A percentile compares a stretch with the other conserved stretches of the same genome.
Conservation (phyloP, 805 yeast genomes). For the Yarrowia divulgata region DNA sequence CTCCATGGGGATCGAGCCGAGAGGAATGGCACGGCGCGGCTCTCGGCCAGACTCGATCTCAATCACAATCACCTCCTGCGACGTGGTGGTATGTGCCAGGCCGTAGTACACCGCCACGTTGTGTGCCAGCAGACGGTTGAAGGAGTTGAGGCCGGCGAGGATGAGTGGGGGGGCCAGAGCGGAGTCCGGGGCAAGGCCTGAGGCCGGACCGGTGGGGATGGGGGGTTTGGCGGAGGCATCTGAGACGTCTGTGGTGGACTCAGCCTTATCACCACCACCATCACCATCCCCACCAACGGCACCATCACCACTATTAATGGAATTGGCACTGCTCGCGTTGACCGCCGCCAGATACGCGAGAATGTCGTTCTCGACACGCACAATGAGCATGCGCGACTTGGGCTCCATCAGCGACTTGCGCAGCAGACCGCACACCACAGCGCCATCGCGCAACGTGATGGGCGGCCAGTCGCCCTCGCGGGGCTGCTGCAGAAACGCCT, state of each 20-base stretch:
- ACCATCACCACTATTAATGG: neutral
- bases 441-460: constrained; percentile 10
- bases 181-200: neutral
- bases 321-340: too few species aligned
- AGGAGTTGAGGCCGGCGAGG: constrained; percentile 59
- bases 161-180: constrained; percentile 18
- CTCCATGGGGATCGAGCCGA: constrained; percentile 25
- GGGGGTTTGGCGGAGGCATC: too few species aligned
- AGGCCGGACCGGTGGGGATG: constrained; percentile 9
- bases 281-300: too few species aligned
- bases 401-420: constrained; percentile 35
- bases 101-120: constrained; percentile 72
- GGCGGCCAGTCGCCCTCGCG: constrained; percentile 28
- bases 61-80: constrained; percentile 58
- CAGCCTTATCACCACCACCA: too few species aligned
- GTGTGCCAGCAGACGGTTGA: constrained; percentile 70
- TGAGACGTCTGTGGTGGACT: too few species aligned
- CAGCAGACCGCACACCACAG: constrained; percentile 23
- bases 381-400: constrained; percentile 24
- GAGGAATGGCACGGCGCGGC: constrained; percentile 27
- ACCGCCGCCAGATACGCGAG: constrained; percentile 23
- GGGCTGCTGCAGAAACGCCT: constrained; percentile 25
- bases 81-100: constrained; percentile 61
- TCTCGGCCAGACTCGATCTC: constrained; percentile 18
- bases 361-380: constrained; percentile 12